phyloP scores from a whole-genome alignment of 306 rosid species.

The Glycine latifolia region DNA sequence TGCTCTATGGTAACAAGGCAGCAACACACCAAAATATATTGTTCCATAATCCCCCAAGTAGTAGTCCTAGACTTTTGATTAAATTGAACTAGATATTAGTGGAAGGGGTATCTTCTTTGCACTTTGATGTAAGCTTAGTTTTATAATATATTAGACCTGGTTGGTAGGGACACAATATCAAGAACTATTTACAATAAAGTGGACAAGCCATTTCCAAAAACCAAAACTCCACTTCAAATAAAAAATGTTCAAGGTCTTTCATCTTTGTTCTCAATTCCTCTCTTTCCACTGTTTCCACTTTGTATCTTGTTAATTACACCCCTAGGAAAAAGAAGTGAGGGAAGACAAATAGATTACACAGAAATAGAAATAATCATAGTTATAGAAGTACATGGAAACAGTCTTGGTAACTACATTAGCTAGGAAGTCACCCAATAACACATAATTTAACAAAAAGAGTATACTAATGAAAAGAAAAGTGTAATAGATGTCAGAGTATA shows the following conservation, averaged over 20 bases:
- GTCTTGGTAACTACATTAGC: background rate
- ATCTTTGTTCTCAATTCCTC: conserved; percentile 2
- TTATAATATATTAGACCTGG: background rate
- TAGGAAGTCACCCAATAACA: background rate
- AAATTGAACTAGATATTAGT: conserved; percentile 6
- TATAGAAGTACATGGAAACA: too few relatives aligned
- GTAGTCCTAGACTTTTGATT: conserved; percentile 14
- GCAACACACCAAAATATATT: conserved; percentile 7
- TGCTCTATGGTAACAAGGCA: conserved; percentile 5
- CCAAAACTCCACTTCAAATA: background rate
- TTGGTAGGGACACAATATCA: background rate
- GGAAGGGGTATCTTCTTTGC: background rate
- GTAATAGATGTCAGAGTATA: conserved; percentile 15
- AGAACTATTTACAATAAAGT: background rate
- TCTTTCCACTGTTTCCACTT: conserved; percentile 19
- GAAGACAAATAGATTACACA: conserved; percentile 1
- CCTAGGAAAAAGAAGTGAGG: background rate
- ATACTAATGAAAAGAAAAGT: conserved; percentile 19
- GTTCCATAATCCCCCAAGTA: conserved; percentile 4
- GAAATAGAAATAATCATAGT: background rate
- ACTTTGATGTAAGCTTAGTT: background rate
- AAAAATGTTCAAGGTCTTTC: conserved; percentile 9
- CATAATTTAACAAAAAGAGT: background rate
- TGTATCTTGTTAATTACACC: conserved; percentile 7
- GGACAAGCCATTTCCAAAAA: conserved; percentile 1